Evolutionary conservation across 352 stramenopile species (phyloP).

Genomic region (Elongisporangium senticosum): DNA sequence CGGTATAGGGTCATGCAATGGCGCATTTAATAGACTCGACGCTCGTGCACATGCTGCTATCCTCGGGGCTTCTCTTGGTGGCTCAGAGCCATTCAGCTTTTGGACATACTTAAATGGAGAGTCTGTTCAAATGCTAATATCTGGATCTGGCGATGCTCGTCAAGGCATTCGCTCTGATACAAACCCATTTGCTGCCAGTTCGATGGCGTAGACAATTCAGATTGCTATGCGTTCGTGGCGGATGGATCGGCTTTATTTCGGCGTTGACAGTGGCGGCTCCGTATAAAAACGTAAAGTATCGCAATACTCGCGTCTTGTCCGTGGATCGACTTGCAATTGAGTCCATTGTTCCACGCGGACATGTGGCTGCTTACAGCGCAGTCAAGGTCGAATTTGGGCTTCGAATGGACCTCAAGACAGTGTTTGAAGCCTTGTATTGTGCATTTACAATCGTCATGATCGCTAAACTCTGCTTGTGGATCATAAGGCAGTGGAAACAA

Average conservation of each 20-base stretch:
- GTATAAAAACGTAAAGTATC: not conserved
- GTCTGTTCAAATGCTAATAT: not conserved
- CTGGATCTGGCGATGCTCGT: not conserved
- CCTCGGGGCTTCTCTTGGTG: not conserved
- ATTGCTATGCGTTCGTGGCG: not conserved
- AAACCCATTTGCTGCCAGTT: not conserved
- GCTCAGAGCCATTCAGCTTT: not conserved
- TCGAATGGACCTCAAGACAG: not conserved
- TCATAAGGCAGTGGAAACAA: not conserved
- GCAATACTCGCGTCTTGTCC: not conserved
- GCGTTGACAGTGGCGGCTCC: not conserved
- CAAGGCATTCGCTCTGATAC: not conserved
- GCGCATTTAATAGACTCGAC: not conserved
- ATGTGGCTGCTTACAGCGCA: not conserved
- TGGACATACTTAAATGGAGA: not conserved
- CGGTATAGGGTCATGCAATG: not conserved
- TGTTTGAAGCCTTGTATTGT: not conserved
- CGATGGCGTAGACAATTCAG: not conserved
- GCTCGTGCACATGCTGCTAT: not conserved
- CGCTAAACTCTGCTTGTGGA: not conserved
- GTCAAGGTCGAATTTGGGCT: not conserved
- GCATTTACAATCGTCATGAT: not conserved
- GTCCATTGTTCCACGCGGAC: not conserved
- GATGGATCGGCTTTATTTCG: not conserved
- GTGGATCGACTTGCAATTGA: not conserved